Evolutionary conservation across 75 land plant species (phyloP), one percentile per base, ranked within the genome.

Genomic region (Azolla pinnata): DNA sequence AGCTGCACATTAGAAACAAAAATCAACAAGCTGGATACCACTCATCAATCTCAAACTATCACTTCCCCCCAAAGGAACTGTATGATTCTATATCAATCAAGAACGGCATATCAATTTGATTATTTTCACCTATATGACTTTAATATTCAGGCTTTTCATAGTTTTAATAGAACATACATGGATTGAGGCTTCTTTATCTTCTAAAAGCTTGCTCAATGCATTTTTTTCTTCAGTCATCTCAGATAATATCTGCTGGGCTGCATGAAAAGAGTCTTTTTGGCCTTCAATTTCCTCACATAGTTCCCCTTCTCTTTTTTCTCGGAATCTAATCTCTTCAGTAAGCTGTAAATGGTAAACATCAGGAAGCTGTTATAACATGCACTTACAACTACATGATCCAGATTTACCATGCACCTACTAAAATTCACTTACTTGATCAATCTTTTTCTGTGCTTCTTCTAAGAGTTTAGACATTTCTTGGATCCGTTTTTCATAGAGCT

Each of bases 371-470:
- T n/a, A n/a, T n/a, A n/a, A n/a, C n/a, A n/a, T n/a, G n/a, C n/a
- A n/a, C n/a, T n/a, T n/a, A n/a, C n/a, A n/a, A n/a, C n/a, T n/a
- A n/a, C n/a, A n/a, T n/a, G n/a, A n/a, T n/a, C n/a, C n/a, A n/a
- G n/a, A n/a, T n/a, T n/a, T n/a, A n/a, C n/a, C n/a, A n/a, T n/a
- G n/a, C n/a, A n/a, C n/a, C n/a, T n/a, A n/a, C n/a, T n/a, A n/a
- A n/a, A n/a, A n/a, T n/a, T 1, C 21, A 23, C 68, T 69, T 73
- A 81, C 98, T 61, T 63, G 68, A 58, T 85, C 76, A 57, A 75
- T 79, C 49, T 93, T 82, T 54, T 47, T 93, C 42, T 85, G 81
- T 42, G 98, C 83, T 79, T 84, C 93, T 75, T 92, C 89, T 28
- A 82, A 38, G 56, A 77, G 67, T 64, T 76, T 78, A 1, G 86